Evolutionary conservation across 164 flowering plant species (phyloP).

Genomic region (Piper longum): DNA sequence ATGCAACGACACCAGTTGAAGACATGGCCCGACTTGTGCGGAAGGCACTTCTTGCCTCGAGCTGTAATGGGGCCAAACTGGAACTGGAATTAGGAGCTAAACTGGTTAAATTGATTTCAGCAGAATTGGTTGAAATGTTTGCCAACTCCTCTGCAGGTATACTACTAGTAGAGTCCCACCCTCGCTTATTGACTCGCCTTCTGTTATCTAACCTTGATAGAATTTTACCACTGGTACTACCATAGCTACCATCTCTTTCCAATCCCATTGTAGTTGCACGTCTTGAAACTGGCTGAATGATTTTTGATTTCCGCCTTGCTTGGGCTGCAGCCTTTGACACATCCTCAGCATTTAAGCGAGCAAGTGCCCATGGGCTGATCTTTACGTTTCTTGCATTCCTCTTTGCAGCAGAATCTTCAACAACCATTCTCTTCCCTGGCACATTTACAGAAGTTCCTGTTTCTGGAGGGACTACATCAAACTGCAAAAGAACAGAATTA

Average conservation of each 20-base stretch:
- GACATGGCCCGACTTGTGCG: constrained; percentile 61
- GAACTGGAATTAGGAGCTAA: constrained; percentile 25
- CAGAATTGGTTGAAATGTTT: constrained; percentile 23
- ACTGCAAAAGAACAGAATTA: constrained; percentile 30
- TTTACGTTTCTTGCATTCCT: constrained; percentile 53
- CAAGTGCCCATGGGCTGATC: constrained; percentile 92
- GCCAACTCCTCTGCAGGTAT: constrained; percentile 32
- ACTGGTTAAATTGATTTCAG: constrained; percentile 16
- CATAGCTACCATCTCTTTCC: constrained; percentile 60
- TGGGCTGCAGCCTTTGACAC: constrained; percentile 80
- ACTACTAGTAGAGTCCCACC: constrained; percentile 63
- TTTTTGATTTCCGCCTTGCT: constrained; percentile 77
- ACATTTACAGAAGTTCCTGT: constrained; percentile 55
- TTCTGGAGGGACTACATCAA: constrained; percentile 91
- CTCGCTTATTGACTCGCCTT: constrained; percentile 42
- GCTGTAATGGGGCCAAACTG: constrained; percentile 69
- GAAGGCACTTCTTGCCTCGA: constrained; percentile 73
- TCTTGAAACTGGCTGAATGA: constrained; percentile 66
- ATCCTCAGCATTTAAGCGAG: constrained; percentile 83
- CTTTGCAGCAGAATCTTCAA: constrained; percentile 45
- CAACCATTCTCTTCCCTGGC: constrained; percentile 37
- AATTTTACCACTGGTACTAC: constrained; percentile 56
- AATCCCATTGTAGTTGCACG: constrained; percentile 26
- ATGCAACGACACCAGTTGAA: constrained; percentile 32
- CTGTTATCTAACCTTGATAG: constrained; percentile 39